Evolutionary conservation across 176 grass and related monocot species (phyloP).

Genomic region (Rhynchospora tenuis): DNA sequence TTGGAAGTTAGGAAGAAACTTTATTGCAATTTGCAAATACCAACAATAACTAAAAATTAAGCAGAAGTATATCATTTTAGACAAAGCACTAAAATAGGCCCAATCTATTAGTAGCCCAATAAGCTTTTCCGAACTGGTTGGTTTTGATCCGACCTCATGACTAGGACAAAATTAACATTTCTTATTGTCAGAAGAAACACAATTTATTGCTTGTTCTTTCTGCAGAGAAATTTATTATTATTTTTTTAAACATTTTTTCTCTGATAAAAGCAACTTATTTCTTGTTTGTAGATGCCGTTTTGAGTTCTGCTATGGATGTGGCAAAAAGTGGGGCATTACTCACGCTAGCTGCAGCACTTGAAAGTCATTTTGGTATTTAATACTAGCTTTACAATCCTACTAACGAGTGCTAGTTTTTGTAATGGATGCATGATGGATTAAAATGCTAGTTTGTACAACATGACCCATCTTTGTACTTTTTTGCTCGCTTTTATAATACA

Average conservation of each 20-base stretch:
- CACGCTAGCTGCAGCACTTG: slow-evolving; percentile 23
- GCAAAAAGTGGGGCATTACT: not conserved
- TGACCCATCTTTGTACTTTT: not conserved
- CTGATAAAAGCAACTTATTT: not conserved
- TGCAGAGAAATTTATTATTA: not conserved
- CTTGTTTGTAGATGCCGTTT: slow-evolving; percentile 39
- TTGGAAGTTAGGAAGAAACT: not conserved
- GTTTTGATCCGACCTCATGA: not conserved
- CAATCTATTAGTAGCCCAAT: not conserved
- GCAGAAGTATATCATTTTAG: not conserved
- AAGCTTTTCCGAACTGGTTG: not conserved
- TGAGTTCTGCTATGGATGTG: slow-evolving; percentile 65
- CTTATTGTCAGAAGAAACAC: not conserved
- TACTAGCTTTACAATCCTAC: too few species aligned
- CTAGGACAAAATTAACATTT: not conserved
- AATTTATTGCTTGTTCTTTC: not conserved
- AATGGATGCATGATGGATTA: too few species aligned
- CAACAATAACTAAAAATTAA: not conserved
- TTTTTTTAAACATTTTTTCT: not conserved
- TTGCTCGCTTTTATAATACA: not conserved
- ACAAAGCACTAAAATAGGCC: not conserved
- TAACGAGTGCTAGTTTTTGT: too few species aligned
- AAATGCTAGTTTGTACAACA: not conserved
- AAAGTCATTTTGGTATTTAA: not conserved
- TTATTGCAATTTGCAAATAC: not conserved